Evolutionary conservation across 495 filamentous ascomycete species (phyloP), one percentile per base, ranked within the genome.

Genomic region (Chaetomium cochliodes): DNA sequence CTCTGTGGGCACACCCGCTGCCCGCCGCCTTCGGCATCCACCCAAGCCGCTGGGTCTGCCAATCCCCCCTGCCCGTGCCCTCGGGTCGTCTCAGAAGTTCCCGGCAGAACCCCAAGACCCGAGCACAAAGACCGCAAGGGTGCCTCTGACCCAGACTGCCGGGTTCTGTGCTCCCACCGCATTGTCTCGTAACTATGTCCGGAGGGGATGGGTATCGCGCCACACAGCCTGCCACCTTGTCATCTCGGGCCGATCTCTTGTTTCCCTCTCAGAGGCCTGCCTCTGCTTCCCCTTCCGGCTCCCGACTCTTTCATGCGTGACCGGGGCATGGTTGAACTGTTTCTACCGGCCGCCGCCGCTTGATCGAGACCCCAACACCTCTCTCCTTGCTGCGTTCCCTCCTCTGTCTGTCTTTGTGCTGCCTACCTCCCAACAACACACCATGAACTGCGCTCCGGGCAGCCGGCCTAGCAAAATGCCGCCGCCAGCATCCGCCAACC

Each of bases 101-200:
- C 57, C 57, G 49, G 44, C 16, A 18, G 16, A 37, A 12, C 41
- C 39, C 52, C 56, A 41, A 26, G 47, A 20, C 22, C 47, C 46
- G 33, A 52, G 58, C 59, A 62, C 59, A 52, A 62, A 53, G 59
- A 26, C 15, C 15, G 53, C 62, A 42, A 37, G 62, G 62, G 37
- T 64, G 46, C 55, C n/a, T 12, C 52, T 47, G 60, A 63, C 60
- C 60, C 62, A 59, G 33, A 59, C 47, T 64, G 62, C 62, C 54
- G 62, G 62, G 62, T 64, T 59, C 39, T 56, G 62, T 58, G 52
- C 11, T 58, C 42, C 53, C 53, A 39, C 22, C 9, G 37, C 12
- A 44, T n/a, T 44, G 33, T 37, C 33, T 37, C 33, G 3, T 11
- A 6, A 6, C 26, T 20, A 0, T 56, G 15, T 15, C 52, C 30